Evolutionary conservation across 352 stramenopile genomes (phyloP), one percentile per base, ranked within the genome.

Genomic region (Pythium aristosporum): DNA sequence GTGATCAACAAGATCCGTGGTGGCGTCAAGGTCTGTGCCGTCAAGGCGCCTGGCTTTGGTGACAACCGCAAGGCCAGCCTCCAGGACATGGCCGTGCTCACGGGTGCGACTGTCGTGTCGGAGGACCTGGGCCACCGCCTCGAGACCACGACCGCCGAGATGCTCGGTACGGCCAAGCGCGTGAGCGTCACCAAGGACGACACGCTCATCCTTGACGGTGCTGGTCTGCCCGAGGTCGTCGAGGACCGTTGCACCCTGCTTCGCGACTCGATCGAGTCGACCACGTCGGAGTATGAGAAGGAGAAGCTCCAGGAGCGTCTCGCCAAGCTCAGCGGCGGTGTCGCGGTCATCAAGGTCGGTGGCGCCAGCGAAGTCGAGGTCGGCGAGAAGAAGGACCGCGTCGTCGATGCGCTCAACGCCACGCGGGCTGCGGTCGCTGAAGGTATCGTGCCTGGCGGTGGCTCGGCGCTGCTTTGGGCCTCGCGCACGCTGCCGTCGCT

Each of bases 301-400:
- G 98, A 99, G 84, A 99, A 99, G 91, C 93, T 99, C 61, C 96
- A 99, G 84, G 98, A 99, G 78, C 94, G 98, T 75, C 88, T 99
- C 18, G 98, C 98, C 67, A 99, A 99, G 87, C 85, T 99, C 44
- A 95, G 92, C 67, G 98, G 98, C 69, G 98, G 98, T 72, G 96
- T 99, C 51, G 98, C 98, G 32, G 96, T 99, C 25, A 99, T 99
- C 79, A 99, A 99, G 84, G 98, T 99, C 32, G 98, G 98, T 57
- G 98, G 97, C 50, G 96, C 96, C 57, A 98, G 85, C 56, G 98
- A 99, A 78, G 96, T 99, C 44, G 98, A 99, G 79, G 97, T 99
- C 16, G 82, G 91, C 25, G 98, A 99, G 81, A 99, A 99, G 96
- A 99, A 99, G 89, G 98, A 99, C 80, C 95, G 98, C 69, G 96